Percentiles rank a stretch among this genome's conserved stretches.
These are phyloP conservation scores for Psilocybe azurescens DNA, from an alignment of 768 basidiomycete species.

Conservation along the genomic window DNA sequence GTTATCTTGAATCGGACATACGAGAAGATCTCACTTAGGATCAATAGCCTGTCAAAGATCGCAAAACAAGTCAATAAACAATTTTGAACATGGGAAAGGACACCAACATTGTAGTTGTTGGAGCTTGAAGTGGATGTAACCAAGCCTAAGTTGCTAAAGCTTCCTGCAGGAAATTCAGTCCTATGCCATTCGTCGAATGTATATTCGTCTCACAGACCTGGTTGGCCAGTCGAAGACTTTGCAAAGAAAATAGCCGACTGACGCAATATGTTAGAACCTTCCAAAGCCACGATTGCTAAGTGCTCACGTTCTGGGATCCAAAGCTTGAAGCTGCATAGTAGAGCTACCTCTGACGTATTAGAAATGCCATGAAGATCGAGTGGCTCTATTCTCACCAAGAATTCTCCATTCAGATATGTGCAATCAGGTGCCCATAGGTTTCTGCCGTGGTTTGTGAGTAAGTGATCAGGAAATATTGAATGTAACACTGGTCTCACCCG, in stretches of 20 bases:
- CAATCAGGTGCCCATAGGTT: constrained; percentile 47
- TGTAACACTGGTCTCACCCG: constrained; percentile 32
- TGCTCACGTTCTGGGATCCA: constrained; percentile 54
- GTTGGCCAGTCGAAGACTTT: constrained; percentile 52
- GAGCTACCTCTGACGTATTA: constrained; percentile 34
- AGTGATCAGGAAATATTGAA: neutral
- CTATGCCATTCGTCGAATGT: neutral
- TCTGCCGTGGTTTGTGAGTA: constrained; percentile 12
- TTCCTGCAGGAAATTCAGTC: constrained; percentile 27
- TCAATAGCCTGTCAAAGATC: constrained; percentile 48
- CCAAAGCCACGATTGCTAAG: constrained; percentile 18
- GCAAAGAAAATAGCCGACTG: constrained; percentile 57
- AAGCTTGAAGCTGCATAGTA: constrained; percentile 62
- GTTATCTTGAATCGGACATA: neutral
- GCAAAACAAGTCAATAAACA: neutral
- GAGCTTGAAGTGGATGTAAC: constrained; percentile 46
- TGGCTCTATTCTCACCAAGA: constrained; percentile 23
- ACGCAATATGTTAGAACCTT: constrained; percentile 15
- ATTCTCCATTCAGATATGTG: constrained; percentile 33
- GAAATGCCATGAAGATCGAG: neutral
- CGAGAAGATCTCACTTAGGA: constrained; percentile 45
- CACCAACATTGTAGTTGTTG: constrained; percentile 46
- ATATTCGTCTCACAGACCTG: constrained; percentile 28
- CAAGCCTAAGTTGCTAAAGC: constrained; percentile 51
- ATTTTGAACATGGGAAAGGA: neutral